phyloP scores from a whole-genome alignment of 345 rosid genomes.

The Linum lewisii region DNA sequence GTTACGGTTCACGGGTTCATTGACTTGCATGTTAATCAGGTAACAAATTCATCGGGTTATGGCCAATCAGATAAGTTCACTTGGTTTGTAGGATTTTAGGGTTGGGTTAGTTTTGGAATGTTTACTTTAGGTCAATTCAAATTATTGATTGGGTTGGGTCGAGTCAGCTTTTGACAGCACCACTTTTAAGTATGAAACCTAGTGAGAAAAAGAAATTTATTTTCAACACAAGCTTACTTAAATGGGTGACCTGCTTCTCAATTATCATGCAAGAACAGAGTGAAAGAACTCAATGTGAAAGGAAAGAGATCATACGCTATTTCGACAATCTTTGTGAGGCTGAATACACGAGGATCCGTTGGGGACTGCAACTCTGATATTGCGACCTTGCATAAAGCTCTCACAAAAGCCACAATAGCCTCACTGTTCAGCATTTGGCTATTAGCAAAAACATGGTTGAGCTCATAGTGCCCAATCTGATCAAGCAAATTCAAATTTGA shows the following conservation, averaged over 20 bases:
- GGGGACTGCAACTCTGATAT: slow-evolving; percentile 92
- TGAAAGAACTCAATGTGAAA: neutral
- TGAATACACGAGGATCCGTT: slow-evolving; percentile 97
- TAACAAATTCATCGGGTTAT: too few relatives aligned
- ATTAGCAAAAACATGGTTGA: slow-evolving; percentile 91
- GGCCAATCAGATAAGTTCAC: too few relatives aligned
- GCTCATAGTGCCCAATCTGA: slow-evolving; percentile 86
- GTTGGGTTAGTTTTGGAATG: too few relatives aligned
- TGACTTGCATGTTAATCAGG: too few relatives aligned
- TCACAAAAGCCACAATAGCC: slow-evolving; percentile 89
- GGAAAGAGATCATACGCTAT: slow-evolving; percentile 61
- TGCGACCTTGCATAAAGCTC: slow-evolving; percentile 89
- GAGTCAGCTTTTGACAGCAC: too few relatives aligned
- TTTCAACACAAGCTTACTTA: neutral
- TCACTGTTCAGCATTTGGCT: slow-evolving; percentile 92
- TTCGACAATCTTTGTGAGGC: slow-evolving; percentile 93
- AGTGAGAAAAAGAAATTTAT: neutral
- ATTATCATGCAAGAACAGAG: neutral
- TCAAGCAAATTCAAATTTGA: slow-evolving; percentile 91
- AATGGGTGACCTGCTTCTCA: neutral
- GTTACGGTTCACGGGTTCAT: too few relatives aligned
- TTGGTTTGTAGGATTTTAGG: too few relatives aligned
- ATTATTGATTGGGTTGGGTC: too few relatives aligned
- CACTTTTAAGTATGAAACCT: too few relatives aligned
- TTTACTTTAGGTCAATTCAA: too few relatives aligned